phyloP scores from a whole-genome alignment of 208 protist species.

The Leishmania aethiopica region DNA sequence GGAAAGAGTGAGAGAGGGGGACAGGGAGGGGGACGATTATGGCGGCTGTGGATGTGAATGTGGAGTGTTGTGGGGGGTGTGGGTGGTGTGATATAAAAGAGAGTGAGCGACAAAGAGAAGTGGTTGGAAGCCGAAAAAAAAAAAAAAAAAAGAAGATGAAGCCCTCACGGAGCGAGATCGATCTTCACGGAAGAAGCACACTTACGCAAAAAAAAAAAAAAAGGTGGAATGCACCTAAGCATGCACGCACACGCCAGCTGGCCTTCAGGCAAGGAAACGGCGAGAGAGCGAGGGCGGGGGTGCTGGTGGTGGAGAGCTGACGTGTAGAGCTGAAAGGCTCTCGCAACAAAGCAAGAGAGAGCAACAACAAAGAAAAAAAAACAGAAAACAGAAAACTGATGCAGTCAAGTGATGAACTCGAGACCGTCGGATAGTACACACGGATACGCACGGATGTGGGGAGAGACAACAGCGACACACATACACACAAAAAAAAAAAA shows the following conservation, averaged over 20 bases:
- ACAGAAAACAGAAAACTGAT: neutral
- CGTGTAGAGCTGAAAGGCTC: neutral
- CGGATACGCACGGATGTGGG: neutral
- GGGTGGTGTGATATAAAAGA: neutral
- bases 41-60: too few species aligned
- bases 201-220: constrained; percentile 12
- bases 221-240: neutral
- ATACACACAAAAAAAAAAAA: neutral
- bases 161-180: constrained; percentile 7
- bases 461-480: neutral
- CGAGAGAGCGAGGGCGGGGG: neutral
- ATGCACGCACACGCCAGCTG: neutral
- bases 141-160: constrained; percentile 25
- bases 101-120: neutral
- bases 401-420: neutral
- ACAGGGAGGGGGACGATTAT: neutral
- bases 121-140: neutral
- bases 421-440: neutral
- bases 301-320: constrained; percentile 2
- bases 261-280: constrained; percentile 7
- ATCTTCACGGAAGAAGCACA: constrained; percentile 18
- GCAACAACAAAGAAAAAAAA: neutral
- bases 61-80: too few species aligned
- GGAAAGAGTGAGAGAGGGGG: neutral
- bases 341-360: neutral